These are phyloP conservation scores for Sphaerobolus stellatus DNA, from an alignment of 1,284 basidiomycete species.

Conservation along the genomic window DNA sequence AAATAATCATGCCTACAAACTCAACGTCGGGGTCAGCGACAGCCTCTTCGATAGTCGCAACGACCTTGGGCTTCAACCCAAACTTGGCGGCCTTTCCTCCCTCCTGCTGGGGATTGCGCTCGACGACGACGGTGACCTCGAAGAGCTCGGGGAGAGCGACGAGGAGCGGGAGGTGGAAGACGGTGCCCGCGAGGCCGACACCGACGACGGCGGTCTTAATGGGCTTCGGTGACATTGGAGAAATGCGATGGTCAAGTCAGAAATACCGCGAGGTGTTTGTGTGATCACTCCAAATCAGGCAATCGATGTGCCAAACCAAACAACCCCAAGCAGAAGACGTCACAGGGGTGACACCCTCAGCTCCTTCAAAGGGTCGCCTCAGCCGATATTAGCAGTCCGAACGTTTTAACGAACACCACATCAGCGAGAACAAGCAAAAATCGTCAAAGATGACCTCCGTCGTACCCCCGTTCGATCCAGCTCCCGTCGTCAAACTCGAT, in stretches of 20 bases:
- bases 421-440: background rate
- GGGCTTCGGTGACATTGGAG: constrained; percentile 35
- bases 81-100: constrained; percentile 67
- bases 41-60: constrained; percentile 55
- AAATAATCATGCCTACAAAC: constrained; percentile 38
- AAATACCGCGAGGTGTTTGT: too few relatives aligned
- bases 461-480: constrained; percentile 40
- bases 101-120: constrained; percentile 55
- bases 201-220: constrained; percentile 74
- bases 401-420: too few relatives aligned
- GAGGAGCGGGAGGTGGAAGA: constrained; percentile 80
- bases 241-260: too few relatives aligned
- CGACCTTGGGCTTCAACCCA: constrained; percentile 55
- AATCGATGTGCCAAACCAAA: too few relatives aligned
- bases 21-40: constrained; percentile 61
- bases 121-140: constrained; percentile 65
- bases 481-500: constrained; percentile 61
- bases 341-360: too few relatives aligned
- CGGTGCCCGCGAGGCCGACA: constrained; percentile 71
- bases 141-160: constrained; percentile 73
- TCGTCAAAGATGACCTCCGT: background rate
- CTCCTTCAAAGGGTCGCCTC: too few relatives aligned
- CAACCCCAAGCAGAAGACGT: too few relatives aligned
- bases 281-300: too few relatives aligned
- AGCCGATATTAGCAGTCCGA: too few relatives aligned